phyloP scores from a whole-genome alignment of 2,329 filamentous ascomycete genomes.

The Pseudonectria foliicola region DNA sequence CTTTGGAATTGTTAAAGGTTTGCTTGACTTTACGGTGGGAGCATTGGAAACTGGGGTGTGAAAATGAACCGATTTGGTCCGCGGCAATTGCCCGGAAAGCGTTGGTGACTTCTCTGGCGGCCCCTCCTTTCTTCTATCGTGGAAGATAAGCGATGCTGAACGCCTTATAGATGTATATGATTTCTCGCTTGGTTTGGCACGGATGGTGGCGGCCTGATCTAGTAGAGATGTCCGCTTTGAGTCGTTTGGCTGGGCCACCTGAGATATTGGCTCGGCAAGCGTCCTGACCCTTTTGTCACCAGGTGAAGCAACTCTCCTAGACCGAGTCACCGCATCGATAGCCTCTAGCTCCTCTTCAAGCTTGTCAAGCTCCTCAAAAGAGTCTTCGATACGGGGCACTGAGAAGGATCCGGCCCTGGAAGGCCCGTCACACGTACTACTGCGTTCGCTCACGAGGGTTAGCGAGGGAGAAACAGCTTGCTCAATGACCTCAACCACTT shows the following conservation, averaged over 20 bases:
- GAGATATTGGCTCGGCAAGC: conserved; percentile 13
- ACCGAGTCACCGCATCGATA: conserved; percentile 33
- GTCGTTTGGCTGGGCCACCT: conserved; percentile 6
- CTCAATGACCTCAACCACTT: conserved; percentile 24
- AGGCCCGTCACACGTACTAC: conserved; percentile 28
- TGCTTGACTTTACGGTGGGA: conserved; percentile 41
- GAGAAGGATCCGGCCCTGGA: conserved; percentile 25
- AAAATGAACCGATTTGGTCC: conserved; percentile 11
- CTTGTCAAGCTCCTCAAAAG: conserved; percentile 53
- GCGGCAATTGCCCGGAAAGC: conserved; percentile 8
- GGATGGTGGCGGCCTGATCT: conserved; percentile 32
- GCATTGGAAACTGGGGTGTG: conserved; percentile 31
- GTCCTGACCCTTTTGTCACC: conserved; percentile 11
- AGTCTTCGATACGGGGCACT: conserved; percentile 53
- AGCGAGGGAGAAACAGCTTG: conserved; percentile 27
- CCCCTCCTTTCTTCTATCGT: conserved; percentile 19
- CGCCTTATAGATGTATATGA: conserved; percentile 35
- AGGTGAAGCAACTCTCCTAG: conserved; percentile 26
- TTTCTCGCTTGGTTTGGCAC: conserved; percentile 32
- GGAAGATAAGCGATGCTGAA: conserved; percentile 33
- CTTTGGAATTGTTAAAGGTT: conserved; percentile 44
- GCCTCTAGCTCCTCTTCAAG: conserved; percentile 56
- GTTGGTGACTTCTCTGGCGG: conserved; percentile 8
- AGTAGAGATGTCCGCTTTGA: conserved; percentile 24
- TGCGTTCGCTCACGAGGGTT: conserved; percentile 23